Percentiles rank a stretch among this genome's conserved stretches.
phyloP scores from a whole-genome alignment of 495 filamentous ascomycete species.

The Aspergillus sclerotiicarbonarius region DNA sequence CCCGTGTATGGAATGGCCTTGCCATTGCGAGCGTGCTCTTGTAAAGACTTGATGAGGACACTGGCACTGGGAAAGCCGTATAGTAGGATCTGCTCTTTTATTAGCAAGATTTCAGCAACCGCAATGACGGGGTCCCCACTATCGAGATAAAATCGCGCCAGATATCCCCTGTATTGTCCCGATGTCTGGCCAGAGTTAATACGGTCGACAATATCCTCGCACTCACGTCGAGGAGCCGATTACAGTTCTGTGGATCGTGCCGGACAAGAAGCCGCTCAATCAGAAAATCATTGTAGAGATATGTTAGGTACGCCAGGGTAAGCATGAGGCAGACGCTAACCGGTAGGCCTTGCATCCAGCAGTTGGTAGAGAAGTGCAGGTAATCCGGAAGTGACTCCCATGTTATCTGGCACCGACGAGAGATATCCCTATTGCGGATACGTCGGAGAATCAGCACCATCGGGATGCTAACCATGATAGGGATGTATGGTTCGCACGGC shows the following conservation, averaged over 20 bases:
- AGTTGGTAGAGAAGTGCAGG: constrained; percentile 31
- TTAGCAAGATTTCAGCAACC: background rate
- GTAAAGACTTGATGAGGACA: constrained; percentile 43
- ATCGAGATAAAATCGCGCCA: constrained; percentile 25
- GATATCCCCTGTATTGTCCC: constrained; percentile 38
- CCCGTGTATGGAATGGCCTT: constrained; percentile 37
- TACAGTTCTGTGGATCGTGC: constrained; percentile 31
- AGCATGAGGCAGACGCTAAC: constrained; percentile 31
- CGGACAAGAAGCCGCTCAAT: constrained; percentile 44
- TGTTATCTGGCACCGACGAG: constrained; percentile 30
- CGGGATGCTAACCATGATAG: background rate
- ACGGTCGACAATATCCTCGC: constrained; percentile 39
- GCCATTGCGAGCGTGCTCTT: constrained; percentile 41
- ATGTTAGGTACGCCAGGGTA: constrained; percentile 34
- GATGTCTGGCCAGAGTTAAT: constrained; percentile 35
- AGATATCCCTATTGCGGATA: constrained; percentile 30
- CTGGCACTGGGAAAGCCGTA: constrained; percentile 46
- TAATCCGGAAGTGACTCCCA: constrained; percentile 37
- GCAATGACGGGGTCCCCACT: constrained; percentile 7
- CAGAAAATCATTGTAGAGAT: constrained; percentile 45
- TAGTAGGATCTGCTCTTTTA: constrained; percentile 31
- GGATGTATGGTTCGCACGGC: background rate
- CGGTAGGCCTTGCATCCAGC: constrained; percentile 22
- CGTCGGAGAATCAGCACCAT: background rate
- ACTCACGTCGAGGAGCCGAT: constrained; percentile 36